Percentiles rank a stretch among this genome's conserved stretches.
Evolutionary conservation across 1,284 basidiomycete species (phyloP).

Genomic region (Leccinum griseonigrum): DNA sequence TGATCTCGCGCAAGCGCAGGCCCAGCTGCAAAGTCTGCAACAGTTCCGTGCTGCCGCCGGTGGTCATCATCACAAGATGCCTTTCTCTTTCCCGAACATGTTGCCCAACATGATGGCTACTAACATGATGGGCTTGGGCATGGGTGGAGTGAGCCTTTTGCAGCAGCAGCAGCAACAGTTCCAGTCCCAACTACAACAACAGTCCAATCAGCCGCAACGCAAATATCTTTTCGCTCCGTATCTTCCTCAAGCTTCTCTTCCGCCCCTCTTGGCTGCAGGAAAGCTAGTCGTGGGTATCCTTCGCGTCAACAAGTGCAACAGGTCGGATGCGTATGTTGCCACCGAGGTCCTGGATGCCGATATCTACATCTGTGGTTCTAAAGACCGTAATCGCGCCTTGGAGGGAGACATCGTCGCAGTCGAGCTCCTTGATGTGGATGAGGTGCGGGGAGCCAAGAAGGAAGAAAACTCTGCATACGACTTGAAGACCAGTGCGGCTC

Average conservation of each 20-base stretch:
- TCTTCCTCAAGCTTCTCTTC: constrained; percentile 95
- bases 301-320: constrained; percentile 98
- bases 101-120: constrained; percentile 93
- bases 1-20: constrained; percentile 92
- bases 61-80: constrained; percentile 94
- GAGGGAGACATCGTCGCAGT: constrained; percentile 99
- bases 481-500: constrained; percentile 66
- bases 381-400: constrained; percentile 97
- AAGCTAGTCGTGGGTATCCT: constrained; percentile 98
- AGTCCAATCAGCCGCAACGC: constrained; percentile 88
- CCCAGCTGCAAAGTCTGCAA: constrained; percentile 93
- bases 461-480: constrained; percentile 97
- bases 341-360: constrained; percentile 98
- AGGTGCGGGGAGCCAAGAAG: constrained; percentile 99
- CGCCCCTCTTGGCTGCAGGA: constrained; percentile 95
- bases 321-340: constrained; percentile 99
- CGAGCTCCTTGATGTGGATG: constrained; percentile 95
- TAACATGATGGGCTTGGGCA: constrained; percentile 87
- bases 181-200: constrained; percentile 88
- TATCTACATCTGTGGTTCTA: constrained; percentile 98
- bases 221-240: constrained; percentile 99
- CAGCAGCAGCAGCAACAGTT: constrained; percentile 87
- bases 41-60: constrained; percentile 96
- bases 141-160: constrained; percentile 75
- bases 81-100: constrained; percentile 97